Evolutionary conservation across 2,329 filamentous ascomycete species (phyloP).

Genomic region (Talaromyces sp.): DNA sequence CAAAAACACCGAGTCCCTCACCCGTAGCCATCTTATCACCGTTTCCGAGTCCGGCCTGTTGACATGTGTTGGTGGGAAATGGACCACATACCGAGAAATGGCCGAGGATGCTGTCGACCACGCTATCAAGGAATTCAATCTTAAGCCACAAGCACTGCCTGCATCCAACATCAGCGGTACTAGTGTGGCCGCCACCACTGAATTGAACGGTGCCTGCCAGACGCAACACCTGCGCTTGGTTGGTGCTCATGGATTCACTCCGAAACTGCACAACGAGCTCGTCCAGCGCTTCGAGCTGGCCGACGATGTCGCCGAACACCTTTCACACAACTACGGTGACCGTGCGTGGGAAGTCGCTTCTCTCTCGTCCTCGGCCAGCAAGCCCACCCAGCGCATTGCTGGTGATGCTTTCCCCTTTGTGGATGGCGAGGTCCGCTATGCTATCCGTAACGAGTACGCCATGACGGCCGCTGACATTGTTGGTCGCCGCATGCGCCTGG

Average conservation of each 20-base stretch:
- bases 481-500: conserved; percentile 74
- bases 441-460: conserved; percentile 81
- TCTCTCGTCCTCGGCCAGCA: conserved; percentile 69
- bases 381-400: conserved; percentile 74
- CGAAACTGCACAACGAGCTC: conserved; percentile 87
- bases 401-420: conserved; percentile 87
- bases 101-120: conserved; percentile 82
- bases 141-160: conserved; percentile 52
- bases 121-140: conserved; percentile 63
- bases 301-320: conserved; percentile 84
- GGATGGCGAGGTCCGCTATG: conserved; percentile 86
- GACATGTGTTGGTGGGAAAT: conserved; percentile 83
- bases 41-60: conserved; percentile 71
- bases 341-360: conserved; percentile 85
- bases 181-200: conserved; percentile 62
- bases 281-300: conserved; percentile 91
- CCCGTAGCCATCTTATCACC: conserved; percentile 78
- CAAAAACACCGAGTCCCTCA: conserved; percentile 79
- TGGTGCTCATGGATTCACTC: conserved; percentile 80
- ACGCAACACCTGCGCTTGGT: conserved; percentile 76
- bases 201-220: conserved; percentile 68
- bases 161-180: conserved; percentile 65
- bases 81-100: conserved; percentile 92
- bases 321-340: conserved; percentile 83
- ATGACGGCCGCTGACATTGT: conserved; percentile 89